Conservation (phyloP, 2,329 filamentous ascomycete species). For the Canariomyces notabilis region DNA sequence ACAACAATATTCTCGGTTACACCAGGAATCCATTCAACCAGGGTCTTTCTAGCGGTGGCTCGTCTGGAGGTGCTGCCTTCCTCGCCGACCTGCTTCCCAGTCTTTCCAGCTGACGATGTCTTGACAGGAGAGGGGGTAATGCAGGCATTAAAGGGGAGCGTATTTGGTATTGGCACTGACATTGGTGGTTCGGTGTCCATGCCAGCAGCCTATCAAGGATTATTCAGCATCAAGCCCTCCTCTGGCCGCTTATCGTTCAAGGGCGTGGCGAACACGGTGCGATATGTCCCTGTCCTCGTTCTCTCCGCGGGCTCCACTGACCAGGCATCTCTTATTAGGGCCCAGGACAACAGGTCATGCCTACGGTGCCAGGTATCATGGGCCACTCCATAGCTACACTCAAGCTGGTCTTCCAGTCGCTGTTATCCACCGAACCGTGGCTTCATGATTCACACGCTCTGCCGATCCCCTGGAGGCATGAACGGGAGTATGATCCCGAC, state of each 20-base stretch:
- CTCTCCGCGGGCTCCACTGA: constrained; percentile 29
- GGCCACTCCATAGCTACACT: constrained; percentile 51
- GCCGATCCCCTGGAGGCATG: constrained; percentile 55
- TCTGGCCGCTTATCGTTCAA: constrained; percentile 24
- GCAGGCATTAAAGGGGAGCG: constrained; percentile 29
- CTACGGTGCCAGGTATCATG: constrained; percentile 49
- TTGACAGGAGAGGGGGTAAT: constrained; percentile 32
- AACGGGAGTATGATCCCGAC: constrained; percentile 23
- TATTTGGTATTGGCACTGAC: constrained; percentile 33
- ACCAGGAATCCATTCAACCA: constrained; percentile 33
- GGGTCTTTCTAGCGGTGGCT: constrained; percentile 30
- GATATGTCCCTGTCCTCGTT: constrained; percentile 43
- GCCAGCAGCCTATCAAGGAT: constrained; percentile 28
- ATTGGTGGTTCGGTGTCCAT: constrained; percentile 30
- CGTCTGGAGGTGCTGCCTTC: constrained; percentile 29
- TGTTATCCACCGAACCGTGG: constrained; percentile 60
- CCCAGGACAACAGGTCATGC: constrained; percentile 8
- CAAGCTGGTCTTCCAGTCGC: constrained; percentile 45
- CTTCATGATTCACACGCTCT: constrained; percentile 58
- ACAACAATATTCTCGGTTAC: constrained; percentile 32
- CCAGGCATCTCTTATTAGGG: constrained; percentile 31
- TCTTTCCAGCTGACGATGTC: neutral
- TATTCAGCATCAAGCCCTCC: constrained; percentile 28
- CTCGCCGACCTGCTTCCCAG: neutral
- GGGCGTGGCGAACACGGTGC: constrained; percentile 38